Conservation (phyloP, 1,139 yeast genomes). For the Yamadazyma atmosphaerica region DNA sequence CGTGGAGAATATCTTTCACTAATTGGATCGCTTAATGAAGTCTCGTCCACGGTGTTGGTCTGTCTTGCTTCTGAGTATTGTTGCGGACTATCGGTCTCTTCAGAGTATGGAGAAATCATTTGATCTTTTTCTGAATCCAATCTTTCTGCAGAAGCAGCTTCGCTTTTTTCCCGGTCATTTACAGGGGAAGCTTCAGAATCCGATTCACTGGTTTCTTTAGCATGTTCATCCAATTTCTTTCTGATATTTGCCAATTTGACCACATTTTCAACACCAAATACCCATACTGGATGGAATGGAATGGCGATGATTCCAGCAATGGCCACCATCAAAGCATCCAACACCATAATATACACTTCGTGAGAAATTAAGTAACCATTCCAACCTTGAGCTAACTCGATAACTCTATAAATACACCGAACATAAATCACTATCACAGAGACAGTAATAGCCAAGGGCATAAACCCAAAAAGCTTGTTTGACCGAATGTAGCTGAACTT, state of each 20-base stretch:
- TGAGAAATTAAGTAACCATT: constrained; percentile 64
- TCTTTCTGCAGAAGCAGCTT: not conserved
- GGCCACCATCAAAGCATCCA: constrained; percentile 75
- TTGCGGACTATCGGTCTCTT: not conserved
- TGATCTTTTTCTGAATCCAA: not conserved
- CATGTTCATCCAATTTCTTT: constrained; percentile 26
- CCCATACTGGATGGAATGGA: constrained; percentile 64
- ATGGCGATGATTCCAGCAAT: constrained; percentile 46
- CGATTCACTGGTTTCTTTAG: too few relatives aligned
- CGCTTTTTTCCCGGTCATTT: not conserved
- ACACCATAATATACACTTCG: constrained; percentile 71
- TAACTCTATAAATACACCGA: constrained; percentile 79
- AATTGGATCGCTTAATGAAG: too few relatives aligned
- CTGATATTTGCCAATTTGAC: constrained; percentile 38
- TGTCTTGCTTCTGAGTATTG: not conserved
- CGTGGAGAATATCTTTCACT: too few relatives aligned
- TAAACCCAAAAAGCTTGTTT: constrained; percentile 41
- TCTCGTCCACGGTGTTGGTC: too few relatives aligned
- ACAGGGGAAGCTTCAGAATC: not conserved
- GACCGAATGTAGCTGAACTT: constrained; percentile 42
- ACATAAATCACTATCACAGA: constrained; percentile 62
- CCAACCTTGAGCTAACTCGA: constrained; percentile 82
- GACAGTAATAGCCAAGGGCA: constrained; percentile 51
- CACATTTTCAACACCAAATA: constrained; percentile 45
- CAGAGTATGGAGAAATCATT: not conserved